These are phyloP conservation scores for Pilatotrama ljubarskyi DNA, from an alignment of 768 basidiomycete genomes.

Conservation along the genomic window DNA sequence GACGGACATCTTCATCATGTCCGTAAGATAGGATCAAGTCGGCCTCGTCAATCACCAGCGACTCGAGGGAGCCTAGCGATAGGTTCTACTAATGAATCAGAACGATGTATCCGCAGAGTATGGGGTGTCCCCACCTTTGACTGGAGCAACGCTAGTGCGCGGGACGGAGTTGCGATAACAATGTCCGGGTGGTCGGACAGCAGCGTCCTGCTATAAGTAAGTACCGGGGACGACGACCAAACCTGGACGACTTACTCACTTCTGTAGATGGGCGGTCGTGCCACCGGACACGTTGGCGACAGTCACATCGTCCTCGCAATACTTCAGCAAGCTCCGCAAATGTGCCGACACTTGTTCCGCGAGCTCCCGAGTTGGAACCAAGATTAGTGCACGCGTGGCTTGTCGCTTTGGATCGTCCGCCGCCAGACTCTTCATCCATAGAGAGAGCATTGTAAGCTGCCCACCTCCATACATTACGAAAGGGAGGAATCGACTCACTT, in stretches of 20 bases:
- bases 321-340: slow-evolving; percentile 61
- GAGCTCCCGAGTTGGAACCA: slow-evolving; percentile 91
- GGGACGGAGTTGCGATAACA: slow-evolving; percentile 76
- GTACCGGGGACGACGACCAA: background rate
- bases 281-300: slow-evolving; percentile 79
- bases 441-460: background rate
- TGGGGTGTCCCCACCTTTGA: slow-evolving; percentile 51
- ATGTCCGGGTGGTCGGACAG: slow-evolving; percentile 77
- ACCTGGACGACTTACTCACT: slow-evolving; percentile 41
- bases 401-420: slow-evolving; percentile 31
- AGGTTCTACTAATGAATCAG: slow-evolving; percentile 49
- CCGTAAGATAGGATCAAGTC: slow-evolving; percentile 97
- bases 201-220: slow-evolving; percentile 39
- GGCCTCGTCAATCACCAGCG: slow-evolving; percentile 95
- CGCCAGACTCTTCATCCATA: slow-evolving; percentile 2
- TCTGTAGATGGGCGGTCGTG: slow-evolving; percentile 67
- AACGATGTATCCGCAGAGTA: background rate
- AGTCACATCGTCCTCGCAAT: slow-evolving; percentile 76
- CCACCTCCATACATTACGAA: background rate
- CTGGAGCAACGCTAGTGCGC: slow-evolving; percentile 65
- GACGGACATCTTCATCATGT: slow-evolving; percentile 85
- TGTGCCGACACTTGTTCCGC: slow-evolving; percentile 85
- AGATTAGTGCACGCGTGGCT: slow-evolving; percentile 71
- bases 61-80: slow-evolving; percentile 65
- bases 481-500: slow-evolving; percentile 48